Base-by-base conservation (phyloP, 2,329 filamentous ascomycete species). In the Biscogniauxia sp. region DNA sequence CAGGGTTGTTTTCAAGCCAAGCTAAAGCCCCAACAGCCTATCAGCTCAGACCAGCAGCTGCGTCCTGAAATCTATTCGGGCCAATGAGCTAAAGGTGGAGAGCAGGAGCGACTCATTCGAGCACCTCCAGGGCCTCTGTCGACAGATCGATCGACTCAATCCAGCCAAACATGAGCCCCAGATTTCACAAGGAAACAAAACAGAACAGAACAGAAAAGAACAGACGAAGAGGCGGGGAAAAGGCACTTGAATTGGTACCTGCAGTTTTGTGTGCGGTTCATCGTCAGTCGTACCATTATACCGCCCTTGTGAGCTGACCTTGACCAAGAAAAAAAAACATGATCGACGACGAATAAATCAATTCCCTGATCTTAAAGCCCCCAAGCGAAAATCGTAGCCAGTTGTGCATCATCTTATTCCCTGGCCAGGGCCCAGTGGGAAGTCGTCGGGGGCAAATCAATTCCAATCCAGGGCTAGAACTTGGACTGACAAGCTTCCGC, bases 401-500 rank as follows among this genome's bases (percentile, higher is more conserved):
- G 20, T 52, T 52, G 19, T 52, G n/a, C 37, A 45, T 52, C 20
- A 52, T 52, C 19, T 52, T 52, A 26, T 19, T 37, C 20, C 52
- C 25, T 37, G 45, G 20, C 4, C 15, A 51, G 20, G 8, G 51
- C 8, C 19, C 52, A 53, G 17, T n/a, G 20, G 17, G 23, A 25
- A 25, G 37, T 45, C 13, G 25, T 28, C 17, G 20, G 23, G 9
- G 4, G 52, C 28, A 53, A 53, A 53, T 53, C 52, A 54, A 55
- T 58, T 58, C 61, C 52, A 59, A 23, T 53, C 49, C 51, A 51
- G 51, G 25, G 45, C 53, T 55, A 49, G 25, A 56, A 49, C 25
- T 23, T 55, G 56, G 28, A 60, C 45, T 61, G 54, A 20, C 23
- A 60, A 52, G 53, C 51, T 59, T 55, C 53, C 28, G 32, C 20